Base-by-base conservation (phyloP, 768 basidiomycete species). In the Tulasnella sp. region DNA sequence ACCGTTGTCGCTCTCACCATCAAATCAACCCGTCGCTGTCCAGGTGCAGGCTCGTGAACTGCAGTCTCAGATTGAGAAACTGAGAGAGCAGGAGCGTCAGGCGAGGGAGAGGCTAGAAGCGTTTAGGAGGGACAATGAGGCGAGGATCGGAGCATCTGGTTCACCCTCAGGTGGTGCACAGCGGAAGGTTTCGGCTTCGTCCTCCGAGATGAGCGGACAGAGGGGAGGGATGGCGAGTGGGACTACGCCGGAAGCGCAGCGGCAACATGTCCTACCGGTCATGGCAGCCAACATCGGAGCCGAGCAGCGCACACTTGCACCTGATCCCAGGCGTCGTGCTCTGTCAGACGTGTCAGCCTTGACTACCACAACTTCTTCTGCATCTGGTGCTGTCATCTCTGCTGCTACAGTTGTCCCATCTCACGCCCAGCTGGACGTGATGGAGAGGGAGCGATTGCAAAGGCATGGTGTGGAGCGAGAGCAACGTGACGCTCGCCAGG, bases 81-180 rank as follows among this genome's bases (percentile, higher is more conserved):
- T 58, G 2, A 45, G 44, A 15, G 56, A 58, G 30, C 24, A 41
- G 45, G 55, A 57, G 34, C 2, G 55, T 17, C n/a, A 30, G 15
- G 55, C 55, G 29, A 52, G 55, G 27, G 42, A 45, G 55, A 45
- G 55, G 27, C 24, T 57, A 25, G 46, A 57, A 3, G 46, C 55
- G 15, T 27, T 57, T n/a, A 25, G 55, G n/a, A 45, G 38, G 15
- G 55, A 57, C n/a, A 43, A 48, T 43, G 29, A 27, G 10, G 25
- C 27, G 17, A 25, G 25, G 21, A 27, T 38, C 19, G 25, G 43
- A 27, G 45, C 25, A n/a, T 22, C 19, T 48, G 27, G 21, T n/a
- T 22, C 21, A 22, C 7, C n/a, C n/a, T 11, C 19, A n/a, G 7
- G n/a, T 48, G 46, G 5, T 22, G 11, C n/a, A n/a, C 7, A 21